Base-by-base conservation (phyloP, 108 stramenopile species). In the Parietichytrium sp. region DNA sequence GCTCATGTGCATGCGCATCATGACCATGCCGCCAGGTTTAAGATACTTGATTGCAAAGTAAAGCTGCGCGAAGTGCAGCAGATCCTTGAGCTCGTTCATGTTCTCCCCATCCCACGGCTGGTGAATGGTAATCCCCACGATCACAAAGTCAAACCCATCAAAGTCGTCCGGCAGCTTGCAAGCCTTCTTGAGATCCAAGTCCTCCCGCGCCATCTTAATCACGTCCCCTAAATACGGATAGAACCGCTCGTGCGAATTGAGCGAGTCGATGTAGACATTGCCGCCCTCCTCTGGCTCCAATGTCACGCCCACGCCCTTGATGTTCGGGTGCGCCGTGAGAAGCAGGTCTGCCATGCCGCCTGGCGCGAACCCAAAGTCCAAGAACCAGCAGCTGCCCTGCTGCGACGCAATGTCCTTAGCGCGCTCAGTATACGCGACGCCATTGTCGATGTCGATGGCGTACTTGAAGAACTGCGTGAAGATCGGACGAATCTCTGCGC, bases 1-100 rank as follows among this genome's bases (percentile, higher is more conserved):
- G 20, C 61, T 72, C 61, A 72, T 72, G 42, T 72, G 61, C 61
- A 72, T 72, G 61, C 61, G 61, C 61, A 45, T 33, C 61, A 72
- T 72, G 38, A 72, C 61, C 61, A 72, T 72, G 20, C 61, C 61
- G 42, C 61, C 61, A 7, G 61, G 61, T 20, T 72, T 72, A 15
- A 72, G 61, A 42, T 72, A 72, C 42, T 72, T 72, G 61, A 45
- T 45, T 33, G 61, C 61, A 72, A 72, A 72, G 42, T 45, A 72
- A 23, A 72, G 61, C 42, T 72, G 61, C 42, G 61, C 36, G 33
- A 72, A 72, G 33, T 72, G 61, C 38, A 72, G 33, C 29, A 72
- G 42, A 20, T 72, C 61, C 33, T 72, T 72, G 42, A 72, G 61
- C 42, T 72, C 61, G 61, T 72, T 72, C 61, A 72, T 72, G 61